Evolutionary conservation across 331 rosid genomes (phyloP).

Genomic region (Quercus lobata): DNA sequence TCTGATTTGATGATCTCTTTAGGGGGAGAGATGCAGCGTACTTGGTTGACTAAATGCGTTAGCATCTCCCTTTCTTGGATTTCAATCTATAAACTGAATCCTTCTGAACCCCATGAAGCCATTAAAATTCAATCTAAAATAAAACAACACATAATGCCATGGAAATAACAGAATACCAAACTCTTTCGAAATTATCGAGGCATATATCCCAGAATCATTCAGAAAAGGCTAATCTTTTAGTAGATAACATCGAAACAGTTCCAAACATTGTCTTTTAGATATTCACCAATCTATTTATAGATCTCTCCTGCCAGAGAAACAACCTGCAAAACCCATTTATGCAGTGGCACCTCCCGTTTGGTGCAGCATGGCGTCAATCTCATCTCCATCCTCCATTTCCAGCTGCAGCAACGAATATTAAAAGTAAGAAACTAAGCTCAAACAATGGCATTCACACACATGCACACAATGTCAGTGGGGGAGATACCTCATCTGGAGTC

Average conservation of each 20-base stretch:
- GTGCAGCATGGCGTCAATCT: slow-evolving; percentile 82
- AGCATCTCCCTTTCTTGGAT: too few species aligned
- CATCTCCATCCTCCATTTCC: slow-evolving; percentile 92
- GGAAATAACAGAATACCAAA: background rate
- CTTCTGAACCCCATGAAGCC: too few species aligned
- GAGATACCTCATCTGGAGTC: slow-evolving; percentile 71
- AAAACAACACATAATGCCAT: too few species aligned
- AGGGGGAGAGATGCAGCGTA: too few species aligned
- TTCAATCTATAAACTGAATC: too few species aligned
- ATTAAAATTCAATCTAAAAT: too few species aligned
- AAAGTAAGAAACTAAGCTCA: background rate
- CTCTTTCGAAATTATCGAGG: background rate
- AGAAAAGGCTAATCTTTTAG: background rate
- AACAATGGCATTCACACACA: background rate
- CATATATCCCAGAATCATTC: background rate
- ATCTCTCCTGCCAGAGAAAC: background rate
- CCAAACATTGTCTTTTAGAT: background rate
- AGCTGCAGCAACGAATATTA: slow-evolving; percentile 31
- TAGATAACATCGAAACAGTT: background rate
- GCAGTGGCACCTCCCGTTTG: slow-evolving; percentile 67
- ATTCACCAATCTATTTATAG: slow-evolving; percentile 22
- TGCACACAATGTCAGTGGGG: background rate
- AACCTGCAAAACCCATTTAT: slow-evolving; percentile 7
- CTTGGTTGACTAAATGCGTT: too few species aligned
- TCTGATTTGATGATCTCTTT: too few species aligned